Evolutionary conservation across 495 filamentous ascomycete genomes (phyloP), one percentile per base, ranked within the genome.

Genomic region (Friedmanniomyces simplex): DNA sequence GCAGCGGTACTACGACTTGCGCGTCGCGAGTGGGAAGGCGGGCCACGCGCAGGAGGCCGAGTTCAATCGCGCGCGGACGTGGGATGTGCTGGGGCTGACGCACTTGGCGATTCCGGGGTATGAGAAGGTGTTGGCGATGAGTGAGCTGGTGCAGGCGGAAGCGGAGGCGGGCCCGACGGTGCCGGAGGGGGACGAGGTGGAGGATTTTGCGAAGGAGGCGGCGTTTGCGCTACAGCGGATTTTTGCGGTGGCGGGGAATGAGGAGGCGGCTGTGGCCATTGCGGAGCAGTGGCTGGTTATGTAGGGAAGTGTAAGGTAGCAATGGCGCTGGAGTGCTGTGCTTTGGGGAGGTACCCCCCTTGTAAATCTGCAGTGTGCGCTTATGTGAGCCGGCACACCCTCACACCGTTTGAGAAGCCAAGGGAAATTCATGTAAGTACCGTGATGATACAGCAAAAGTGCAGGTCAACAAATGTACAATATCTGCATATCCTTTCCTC

Each of bases 11-110:
- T 85, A 88, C 61, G 70, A 83, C 1, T 52, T 81, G 52, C 66
- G 83, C n/a, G n/a, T n/a, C n/a, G n/a, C n/a, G 68, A 25, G 67
- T 51, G 51, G 62, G 18, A 26, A 71, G 1, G 63, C 72, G n/a
- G 68, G 74, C 42, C 77, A 83, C 63, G 68, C 74, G 45, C 87
- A 90, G 67, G 93, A 97, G 69, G 88, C 89, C 21, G 86, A 95
- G 58, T 97, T 86, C 70, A 97, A 98, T 64, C 78, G 90, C 46
- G 93, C 81, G 20, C 77, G 89, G 13, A 78, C 85, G 2, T 96
- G 85, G 69, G 88, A 95, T 64, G 73, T 86, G 37, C 77, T 97
- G 10, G 89, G 91, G 0, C 69, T 97, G 32, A 74, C 76, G 14
- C 86, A 91, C 67, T 67, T 95, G 14, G 91, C 93, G 1, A 72